Evolutionary conservation across 129 eudicot genomes (phyloP), one percentile per base, ranked within the genome.

Genomic region (Artemisia annua): DNA sequence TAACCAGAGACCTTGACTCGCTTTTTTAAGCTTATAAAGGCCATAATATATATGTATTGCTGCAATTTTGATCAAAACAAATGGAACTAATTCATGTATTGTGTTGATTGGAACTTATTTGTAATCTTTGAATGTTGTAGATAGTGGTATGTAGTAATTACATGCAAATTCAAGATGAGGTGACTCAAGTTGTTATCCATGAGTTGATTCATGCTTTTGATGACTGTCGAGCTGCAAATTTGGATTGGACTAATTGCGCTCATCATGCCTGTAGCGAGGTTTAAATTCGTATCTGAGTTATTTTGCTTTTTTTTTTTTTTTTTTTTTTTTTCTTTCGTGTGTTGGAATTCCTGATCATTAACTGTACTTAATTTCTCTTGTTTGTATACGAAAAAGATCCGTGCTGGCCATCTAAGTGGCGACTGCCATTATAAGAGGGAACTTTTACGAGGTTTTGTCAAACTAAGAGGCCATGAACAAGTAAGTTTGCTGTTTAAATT

Each of bases 261-360:
- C 99, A 95, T 80, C 97, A 88, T 82, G 97, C 99, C 11, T 95
- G 97, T 83, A 91, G 97, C 76, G 99, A 95, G 92, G 98, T 89
- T 55, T 65, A 75, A 54, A 70, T 48, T 35, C 59, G 43, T 20
- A 43, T 24, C 43, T 30, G 16, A 9, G 17, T 55, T 80, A 93
- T 90, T 4, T 86, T 35, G 68, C 18, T 63, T 24, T 46, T 72
- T 17, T 0, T 65, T 35, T 2, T n/a, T n/a, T n/a, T n/a, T n/a
- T n/a, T n/a, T n/a, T n/a, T n/a, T n/a, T n/a, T n/a, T n/a, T n/a
- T n/a, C n/a, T n/a, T n/a, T n/a, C n/a, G 35, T 65, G 52, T 11
- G 17, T 17, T 65, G 14, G 49, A 63, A 61, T 26, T 57, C 44
- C 78, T 69, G 67, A 56, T 79, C 54, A 7, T 72, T 15, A 59